These are phyloP conservation scores for Massariosphaeria phaeospora DNA, from an alignment of 495 filamentous ascomycete genomes.

Conservation along the genomic window DNA sequence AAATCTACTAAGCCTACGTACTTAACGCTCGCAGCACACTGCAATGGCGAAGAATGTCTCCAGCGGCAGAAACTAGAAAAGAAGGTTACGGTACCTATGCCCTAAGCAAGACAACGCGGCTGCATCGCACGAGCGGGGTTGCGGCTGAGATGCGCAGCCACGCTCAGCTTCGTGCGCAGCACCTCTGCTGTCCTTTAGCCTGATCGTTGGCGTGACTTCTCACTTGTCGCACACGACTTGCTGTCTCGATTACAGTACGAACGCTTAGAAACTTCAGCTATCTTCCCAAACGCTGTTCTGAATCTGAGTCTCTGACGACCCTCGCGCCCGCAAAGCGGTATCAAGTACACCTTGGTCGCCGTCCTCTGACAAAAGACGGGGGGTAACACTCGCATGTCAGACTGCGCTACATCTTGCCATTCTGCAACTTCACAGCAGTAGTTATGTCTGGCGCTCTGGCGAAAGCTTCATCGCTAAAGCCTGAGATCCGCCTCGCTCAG, in stretches of 20 bases:
- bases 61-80: too few species aligned
- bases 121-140: not conserved
- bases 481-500: constrained; percentile 40
- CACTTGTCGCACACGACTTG: not conserved
- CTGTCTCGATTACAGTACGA: not conserved
- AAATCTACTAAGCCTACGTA: too few species aligned
- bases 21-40: too few species aligned
- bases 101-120: not conserved
- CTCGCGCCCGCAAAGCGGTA: not conserved
- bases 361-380: not conserved
- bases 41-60: too few species aligned
- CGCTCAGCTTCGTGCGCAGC: not conserved
- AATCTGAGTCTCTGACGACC: not conserved
- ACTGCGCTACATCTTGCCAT: not conserved
- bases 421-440: not conserved
- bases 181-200: not conserved
- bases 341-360: not conserved
- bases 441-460: constrained; percentile 49
- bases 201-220: not conserved
- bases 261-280: not conserved
- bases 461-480: constrained; percentile 44
- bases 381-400: not conserved
- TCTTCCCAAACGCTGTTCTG: not conserved
- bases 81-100: too few species aligned
- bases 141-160: not conserved